Evolutionary conservation across 805 yeast genomes (phyloP).

Genomic region (Zygoascus biomembranicola): DNA sequence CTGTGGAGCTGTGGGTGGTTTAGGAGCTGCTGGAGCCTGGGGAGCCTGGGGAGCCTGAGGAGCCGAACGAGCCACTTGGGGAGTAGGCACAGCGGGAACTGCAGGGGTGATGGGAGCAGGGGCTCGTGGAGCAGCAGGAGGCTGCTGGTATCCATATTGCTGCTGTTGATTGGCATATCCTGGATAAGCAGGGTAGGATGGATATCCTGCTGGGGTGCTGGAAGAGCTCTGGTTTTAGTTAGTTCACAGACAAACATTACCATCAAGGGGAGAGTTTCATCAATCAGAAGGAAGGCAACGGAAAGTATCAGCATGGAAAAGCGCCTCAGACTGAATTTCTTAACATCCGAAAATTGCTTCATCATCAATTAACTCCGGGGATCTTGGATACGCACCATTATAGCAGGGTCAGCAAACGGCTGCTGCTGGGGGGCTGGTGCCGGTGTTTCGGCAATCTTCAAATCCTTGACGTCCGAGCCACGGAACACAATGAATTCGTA

Average conservation of each 20-base stretch:
- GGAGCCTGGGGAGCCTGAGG: conserved; percentile 2
- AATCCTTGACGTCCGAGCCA: conserved; percentile 87
- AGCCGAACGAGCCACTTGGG: not conserved
- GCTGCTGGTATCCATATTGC: not conserved
- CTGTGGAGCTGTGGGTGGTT: not conserved
- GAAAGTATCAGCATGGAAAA: conserved; percentile 28
- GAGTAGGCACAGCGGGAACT: not conserved
- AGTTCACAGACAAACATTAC: too few relatives aligned
- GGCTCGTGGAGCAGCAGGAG: not conserved
- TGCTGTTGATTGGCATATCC: conserved; percentile 6
- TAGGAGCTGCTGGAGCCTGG: not conserved
- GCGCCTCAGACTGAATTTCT: conserved; percentile 26
- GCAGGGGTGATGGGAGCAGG: not conserved
- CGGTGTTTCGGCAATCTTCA: conserved; percentile 71
- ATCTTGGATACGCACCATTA: conserved; percentile 21
- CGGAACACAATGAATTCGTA: conserved; percentile 76
- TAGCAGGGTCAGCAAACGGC: conserved; percentile 26
- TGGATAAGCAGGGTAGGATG: not conserved
- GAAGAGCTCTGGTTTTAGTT: not conserved
- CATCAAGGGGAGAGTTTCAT: not conserved
- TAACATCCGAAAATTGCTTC: conserved; percentile 24
- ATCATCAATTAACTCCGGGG: conserved; percentile 19
- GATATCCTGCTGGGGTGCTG: not conserved
- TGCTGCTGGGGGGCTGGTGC: conserved; percentile 40
- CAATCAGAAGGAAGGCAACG: conserved; percentile 41